Conservation (phyloP, 2,329 filamentous ascomycete genomes). For the Aureobasidium mangrovei region DNA sequence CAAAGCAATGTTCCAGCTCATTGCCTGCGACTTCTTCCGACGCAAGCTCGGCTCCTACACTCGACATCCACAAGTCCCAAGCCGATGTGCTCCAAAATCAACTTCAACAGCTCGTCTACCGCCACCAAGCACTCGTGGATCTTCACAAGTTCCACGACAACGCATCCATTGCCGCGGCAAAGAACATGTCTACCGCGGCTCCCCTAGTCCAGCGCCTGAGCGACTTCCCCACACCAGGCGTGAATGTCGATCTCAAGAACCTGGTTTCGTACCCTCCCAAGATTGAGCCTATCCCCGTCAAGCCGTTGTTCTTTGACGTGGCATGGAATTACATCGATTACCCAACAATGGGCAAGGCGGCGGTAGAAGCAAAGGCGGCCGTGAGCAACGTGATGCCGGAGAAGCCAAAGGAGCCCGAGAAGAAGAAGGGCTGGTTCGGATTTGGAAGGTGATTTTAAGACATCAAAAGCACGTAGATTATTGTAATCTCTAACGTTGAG, state of each 20-base stretch:
- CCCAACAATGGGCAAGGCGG: constrained; percentile 49
- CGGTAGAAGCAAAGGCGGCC: constrained; percentile 19
- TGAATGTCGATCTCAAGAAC: constrained; percentile 60
- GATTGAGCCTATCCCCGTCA: constrained; percentile 75
- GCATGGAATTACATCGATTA: constrained; percentile 98
- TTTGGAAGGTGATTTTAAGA: constrained; percentile 34
- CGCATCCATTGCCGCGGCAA: constrained; percentile 38
- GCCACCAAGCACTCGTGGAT: constrained; percentile 77
- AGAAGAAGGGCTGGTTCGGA: constrained; percentile 44
- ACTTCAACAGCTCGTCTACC: constrained; percentile 64
- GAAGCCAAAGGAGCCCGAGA: constrained; percentile 26
- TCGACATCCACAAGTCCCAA: constrained; percentile 56
- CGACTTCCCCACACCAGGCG: constrained; percentile 60
- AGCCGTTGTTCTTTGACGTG: constrained; percentile 91
- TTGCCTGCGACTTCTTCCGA: constrained; percentile 33
- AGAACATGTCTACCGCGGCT: constrained; percentile 35
- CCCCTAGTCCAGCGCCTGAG: constrained; percentile 68
- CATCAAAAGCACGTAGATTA: constrained; percentile 5
- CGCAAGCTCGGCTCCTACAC: constrained; percentile 48
- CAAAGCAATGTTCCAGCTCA: constrained; percentile 42
- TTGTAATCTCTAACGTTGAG: neutral
- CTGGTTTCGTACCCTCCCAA: constrained; percentile 82
- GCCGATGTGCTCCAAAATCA: constrained; percentile 51
- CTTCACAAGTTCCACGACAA: constrained; percentile 56
- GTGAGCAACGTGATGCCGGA: constrained; percentile 21